phyloP scores from a whole-genome alignment of 1,139 yeast species.

The Petasospora fabianii region DNA sequence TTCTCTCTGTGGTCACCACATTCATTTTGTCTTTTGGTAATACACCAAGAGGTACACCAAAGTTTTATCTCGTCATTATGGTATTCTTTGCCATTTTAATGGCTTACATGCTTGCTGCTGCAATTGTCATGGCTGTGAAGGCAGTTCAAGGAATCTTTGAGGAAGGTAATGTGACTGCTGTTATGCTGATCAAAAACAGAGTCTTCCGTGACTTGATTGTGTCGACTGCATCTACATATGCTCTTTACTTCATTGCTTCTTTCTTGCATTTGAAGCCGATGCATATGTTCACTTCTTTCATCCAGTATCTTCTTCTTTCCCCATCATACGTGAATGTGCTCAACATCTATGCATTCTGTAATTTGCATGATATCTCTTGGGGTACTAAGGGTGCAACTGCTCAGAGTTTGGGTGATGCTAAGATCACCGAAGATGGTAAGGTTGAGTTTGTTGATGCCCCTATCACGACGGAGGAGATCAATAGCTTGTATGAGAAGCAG shows the following conservation, averaged over 20 bases:
- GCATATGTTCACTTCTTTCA: constrained; percentile 85
- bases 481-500: constrained; percentile 57
- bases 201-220: constrained; percentile 80
- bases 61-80: constrained; percentile 78
- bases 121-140: constrained; percentile 75
- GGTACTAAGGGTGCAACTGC: constrained; percentile 90
- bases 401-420: constrained; percentile 60
- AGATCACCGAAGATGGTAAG: constrained; percentile 68
- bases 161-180: constrained; percentile 29
- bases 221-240: constrained; percentile 83
- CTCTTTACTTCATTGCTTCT: constrained; percentile 75
- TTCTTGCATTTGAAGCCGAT: constrained; percentile 85
- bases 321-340: constrained; percentile 88
- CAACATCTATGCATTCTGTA: constrained; percentile 90
- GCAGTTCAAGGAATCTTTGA: constrained; percentile 46
- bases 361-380: constrained; percentile 96
- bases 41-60: constrained; percentile 87
- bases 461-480: constrained; percentile 56
- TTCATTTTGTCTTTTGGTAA: constrained; percentile 92
- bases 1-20: constrained; percentile 84
- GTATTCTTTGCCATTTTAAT: constrained; percentile 85
- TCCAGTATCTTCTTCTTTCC: constrained; percentile 81
- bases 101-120: constrained; percentile 91
- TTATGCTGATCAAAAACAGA: constrained; percentile 44
- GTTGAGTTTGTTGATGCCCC: constrained; percentile 71